phyloP scores from a whole-genome alignment of 1,284 basidiomycete genomes.

The Peniophora sp. region DNA sequence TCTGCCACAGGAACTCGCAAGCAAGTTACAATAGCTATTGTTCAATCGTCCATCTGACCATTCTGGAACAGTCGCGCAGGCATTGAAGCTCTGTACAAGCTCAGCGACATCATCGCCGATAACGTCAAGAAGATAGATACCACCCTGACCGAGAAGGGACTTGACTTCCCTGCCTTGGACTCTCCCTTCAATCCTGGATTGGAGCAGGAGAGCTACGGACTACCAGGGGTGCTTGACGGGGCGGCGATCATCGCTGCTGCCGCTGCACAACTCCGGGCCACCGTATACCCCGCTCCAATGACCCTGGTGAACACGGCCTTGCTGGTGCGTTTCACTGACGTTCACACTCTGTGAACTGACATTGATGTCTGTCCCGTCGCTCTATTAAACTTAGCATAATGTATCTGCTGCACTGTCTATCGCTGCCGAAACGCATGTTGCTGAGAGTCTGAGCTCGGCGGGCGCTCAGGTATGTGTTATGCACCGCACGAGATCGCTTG shows the following conservation, averaged over 20 bases:
- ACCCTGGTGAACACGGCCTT: constrained; percentile 18
- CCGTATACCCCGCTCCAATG: constrained; percentile 22
- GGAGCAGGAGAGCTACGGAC: constrained; percentile 22
- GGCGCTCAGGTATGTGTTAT: background rate
- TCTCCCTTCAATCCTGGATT: background rate
- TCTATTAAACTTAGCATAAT: no score
- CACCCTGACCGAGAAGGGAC: no score
- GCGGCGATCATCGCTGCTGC: constrained; percentile 27
- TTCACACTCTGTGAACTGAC: background rate
- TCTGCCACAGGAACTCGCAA: no score
- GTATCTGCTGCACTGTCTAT: background rate
- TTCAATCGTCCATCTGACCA: no score
- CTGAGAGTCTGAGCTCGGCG: background rate
- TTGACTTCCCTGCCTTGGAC: background rate
- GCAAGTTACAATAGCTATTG: no score
- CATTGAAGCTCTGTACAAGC: no score
- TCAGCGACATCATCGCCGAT: no score
- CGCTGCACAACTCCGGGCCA: constrained; percentile 27
- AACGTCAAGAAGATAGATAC: no score
- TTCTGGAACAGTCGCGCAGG: no score
- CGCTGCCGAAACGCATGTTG: background rate
- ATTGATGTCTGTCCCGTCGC: background rate
- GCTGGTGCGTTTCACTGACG: constrained; percentile 19
- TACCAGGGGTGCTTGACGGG: constrained; percentile 21
- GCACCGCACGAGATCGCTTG: no score